Evolutionary conservation across 2,329 filamentous ascomycete species (phyloP).

Genomic region (Sporothrix inflata): DNA sequence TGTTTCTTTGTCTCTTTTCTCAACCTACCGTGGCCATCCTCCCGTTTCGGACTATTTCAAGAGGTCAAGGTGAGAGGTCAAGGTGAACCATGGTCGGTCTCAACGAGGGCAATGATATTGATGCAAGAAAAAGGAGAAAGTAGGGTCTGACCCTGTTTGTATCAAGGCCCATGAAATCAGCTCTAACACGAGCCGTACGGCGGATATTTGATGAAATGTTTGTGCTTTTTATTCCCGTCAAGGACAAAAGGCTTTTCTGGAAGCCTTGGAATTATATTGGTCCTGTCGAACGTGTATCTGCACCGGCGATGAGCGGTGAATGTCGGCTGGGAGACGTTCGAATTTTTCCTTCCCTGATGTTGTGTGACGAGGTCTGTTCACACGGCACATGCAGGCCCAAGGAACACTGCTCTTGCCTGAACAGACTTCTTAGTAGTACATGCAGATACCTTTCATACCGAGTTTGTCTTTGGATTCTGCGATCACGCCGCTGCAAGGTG

Average conservation of each 20-base stretch:
- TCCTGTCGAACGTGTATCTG: neutral
- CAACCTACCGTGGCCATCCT: neutral
- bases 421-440: neutral
- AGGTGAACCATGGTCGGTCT: neutral
- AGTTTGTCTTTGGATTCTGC: too few species aligned
- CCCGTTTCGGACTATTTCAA: neutral
- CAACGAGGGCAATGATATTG: neutral
- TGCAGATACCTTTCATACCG: neutral
- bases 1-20: neutral
- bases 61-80: neutral
- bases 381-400: neutral
- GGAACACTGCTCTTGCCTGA: neutral
- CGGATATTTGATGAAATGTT: neutral
- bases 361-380: neutral
- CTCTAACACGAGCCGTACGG: neutral
- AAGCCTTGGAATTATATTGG: too few species aligned
- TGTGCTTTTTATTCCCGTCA: neutral
- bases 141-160: neutral
- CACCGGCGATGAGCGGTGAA: neutral
- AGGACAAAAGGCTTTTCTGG: too few species aligned
- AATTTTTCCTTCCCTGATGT: neutral
- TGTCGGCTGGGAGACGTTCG: neutral
- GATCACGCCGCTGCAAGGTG: too few species aligned
- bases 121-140: neutral
- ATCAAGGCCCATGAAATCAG: neutral